Evolutionary conservation across 2,329 filamentous ascomycete species (phyloP), one percentile per base, ranked within the genome.

Genomic region (Allantophomopsis lycopodina): DNA sequence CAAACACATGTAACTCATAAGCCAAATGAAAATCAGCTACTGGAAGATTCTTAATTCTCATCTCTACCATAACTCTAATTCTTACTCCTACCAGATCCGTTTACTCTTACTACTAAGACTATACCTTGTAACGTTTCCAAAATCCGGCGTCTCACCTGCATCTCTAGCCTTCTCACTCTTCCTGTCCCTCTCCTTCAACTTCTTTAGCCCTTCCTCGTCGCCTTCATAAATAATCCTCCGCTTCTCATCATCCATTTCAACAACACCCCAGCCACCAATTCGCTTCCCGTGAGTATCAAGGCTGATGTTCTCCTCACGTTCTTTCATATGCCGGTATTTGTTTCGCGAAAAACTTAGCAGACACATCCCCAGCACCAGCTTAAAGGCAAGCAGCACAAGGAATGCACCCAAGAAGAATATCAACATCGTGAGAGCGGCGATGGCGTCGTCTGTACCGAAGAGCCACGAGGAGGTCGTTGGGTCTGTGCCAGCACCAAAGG

Each of bases 241-340:
- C 55, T 88, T 80, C 36, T 95, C 88, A 31, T 96, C 89, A 20
- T 83, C 83, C 0, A 96, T 76, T 54, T 96, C 91, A 0, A 94
- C 79, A 1, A 84, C 74, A 0, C 86, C 88, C 64, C 80, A 94
- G 0, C 84, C 83, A 0, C 89, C 89, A 2, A 85, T 65, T 1
- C 88, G 68, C 51, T 78, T 80, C 0, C 84, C 86, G 4, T 79
- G 74, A 0, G 84, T 78, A 11, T 82, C 76, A 44, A 77, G 76
- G 33, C 61, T 68, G 39, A 73, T 66, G 43, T 61, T 62, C 49
- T 70, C 74, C 8, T 28, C 23, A 5, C 69, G 62, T 54, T 88
- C 83, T 34, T 73, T 69, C 84, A 96, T 94, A 13, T 69, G 68
- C 30, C 73, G 73, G 55, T 95, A 96, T 5, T 89, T 70, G 39